A percentile compares a stretch with the other conserved stretches of the same genome.
Conservation (phyloP, 257 asterid species). For the Petunia secreta region DNA sequence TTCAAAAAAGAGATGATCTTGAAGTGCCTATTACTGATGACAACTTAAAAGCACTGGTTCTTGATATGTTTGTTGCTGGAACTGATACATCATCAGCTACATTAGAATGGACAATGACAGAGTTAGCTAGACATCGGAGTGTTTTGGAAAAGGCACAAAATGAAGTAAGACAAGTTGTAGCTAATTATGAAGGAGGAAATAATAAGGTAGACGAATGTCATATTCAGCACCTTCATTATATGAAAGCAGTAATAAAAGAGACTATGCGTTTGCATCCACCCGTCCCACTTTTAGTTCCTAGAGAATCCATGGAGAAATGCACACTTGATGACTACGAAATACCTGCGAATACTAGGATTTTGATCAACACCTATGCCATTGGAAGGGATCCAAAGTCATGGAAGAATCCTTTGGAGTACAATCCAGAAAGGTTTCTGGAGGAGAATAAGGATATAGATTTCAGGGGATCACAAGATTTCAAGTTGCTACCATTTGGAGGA, state of each 20-base stretch:
- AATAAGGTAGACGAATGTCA: conserved; percentile 35
- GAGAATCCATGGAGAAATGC: conserved; percentile 44
- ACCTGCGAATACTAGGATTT: conserved; percentile 36
- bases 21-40: conserved; percentile 47
- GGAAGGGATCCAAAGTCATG: conserved; percentile 37
- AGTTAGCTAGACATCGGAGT: conserved; percentile 37
- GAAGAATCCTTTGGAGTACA: conserved; percentile 37
- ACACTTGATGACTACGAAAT: conserved; percentile 30
- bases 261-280: conserved; percentile 42
- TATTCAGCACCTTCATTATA: conserved; percentile 37
- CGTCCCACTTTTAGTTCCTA: conserved; percentile 44
- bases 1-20: conserved; percentile 41
- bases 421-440: conserved; percentile 35
- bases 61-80: conserved; percentile 53
- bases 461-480: conserved; percentile 38
- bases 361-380: conserved; percentile 41
- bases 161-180: conserved; percentile 38
- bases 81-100: conserved; percentile 46
- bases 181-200: conserved; percentile 8
- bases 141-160: conserved; percentile 36
- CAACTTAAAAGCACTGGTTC: conserved; percentile 49
- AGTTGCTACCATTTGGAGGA: conserved; percentile 46
- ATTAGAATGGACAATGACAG: conserved; percentile 47
- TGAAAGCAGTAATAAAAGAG: conserved; percentile 44
- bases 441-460: conserved; percentile 35